Evolutionary conservation across 2,329 filamentous ascomycete species (phyloP).

Genomic region (Colletotrichum sp.): DNA sequence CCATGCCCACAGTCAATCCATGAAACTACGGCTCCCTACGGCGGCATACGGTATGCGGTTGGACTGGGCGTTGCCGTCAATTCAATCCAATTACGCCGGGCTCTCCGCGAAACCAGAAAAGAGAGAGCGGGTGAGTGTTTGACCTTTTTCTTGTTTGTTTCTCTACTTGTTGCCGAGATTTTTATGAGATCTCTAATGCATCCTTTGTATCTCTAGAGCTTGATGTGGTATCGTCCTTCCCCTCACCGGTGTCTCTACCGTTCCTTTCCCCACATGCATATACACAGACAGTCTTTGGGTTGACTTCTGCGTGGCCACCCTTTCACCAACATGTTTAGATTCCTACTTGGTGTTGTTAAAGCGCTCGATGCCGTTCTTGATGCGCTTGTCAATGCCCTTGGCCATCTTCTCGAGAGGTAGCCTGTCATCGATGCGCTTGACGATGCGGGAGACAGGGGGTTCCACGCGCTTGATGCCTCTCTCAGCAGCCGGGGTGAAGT

Average conservation of each 20-base stretch:
- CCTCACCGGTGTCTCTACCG: neutral
- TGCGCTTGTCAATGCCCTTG: conserved; percentile 51
- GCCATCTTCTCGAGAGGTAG: conserved; percentile 58
- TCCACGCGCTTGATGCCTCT: conserved; percentile 56
- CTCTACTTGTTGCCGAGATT: neutral
- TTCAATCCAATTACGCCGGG: neutral
- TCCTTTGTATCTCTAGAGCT: conserved; percentile 9
- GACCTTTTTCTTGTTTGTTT: neutral
- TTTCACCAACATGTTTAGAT: neutral
- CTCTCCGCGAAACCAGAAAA: neutral
- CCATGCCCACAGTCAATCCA: neutral
- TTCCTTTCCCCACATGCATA: neutral
- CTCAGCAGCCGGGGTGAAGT: conserved; percentile 54
- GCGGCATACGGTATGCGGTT: neutral
- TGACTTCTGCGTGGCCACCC: neutral
- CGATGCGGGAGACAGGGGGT: conserved; percentile 49
- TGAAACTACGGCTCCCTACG: neutral
- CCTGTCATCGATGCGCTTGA: conserved; percentile 50
- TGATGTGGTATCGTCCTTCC: neutral
- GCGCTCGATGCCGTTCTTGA: conserved; percentile 50
- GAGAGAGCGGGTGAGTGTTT: neutral
- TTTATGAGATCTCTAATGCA: conserved; percentile 4
- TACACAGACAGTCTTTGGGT: neutral
- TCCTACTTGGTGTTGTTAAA: conserved; percentile 12
- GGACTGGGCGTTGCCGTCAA: neutral